These are phyloP conservation scores for Gleditsia sinensis DNA, from an alignment of 306 rosid species.

Conservation along the genomic window DNA sequence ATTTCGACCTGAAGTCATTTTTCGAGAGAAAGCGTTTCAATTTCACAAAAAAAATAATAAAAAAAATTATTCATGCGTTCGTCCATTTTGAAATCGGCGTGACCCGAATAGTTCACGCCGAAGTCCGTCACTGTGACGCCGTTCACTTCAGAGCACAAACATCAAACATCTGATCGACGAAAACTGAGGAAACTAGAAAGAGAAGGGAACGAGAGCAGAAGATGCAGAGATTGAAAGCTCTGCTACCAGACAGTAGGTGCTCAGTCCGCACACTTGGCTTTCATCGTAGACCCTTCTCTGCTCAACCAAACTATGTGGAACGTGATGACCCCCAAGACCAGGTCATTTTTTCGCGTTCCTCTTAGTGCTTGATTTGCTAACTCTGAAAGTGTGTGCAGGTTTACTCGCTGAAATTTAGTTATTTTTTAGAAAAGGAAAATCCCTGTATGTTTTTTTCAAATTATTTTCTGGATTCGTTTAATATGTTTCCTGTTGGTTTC, in stretches of 20 bases:
- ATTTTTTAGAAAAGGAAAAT: neutral
- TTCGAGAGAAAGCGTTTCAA: neutral
- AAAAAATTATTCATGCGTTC: neutral
- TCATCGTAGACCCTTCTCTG: slow-evolving; percentile 55
- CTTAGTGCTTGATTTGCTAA: neutral
- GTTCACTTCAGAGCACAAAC: slow-evolving; percentile 16
- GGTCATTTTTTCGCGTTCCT: neutral
- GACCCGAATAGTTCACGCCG: neutral
- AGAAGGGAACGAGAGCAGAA: slow-evolving; percentile 5
- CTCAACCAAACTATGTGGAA: slow-evolving; percentile 56
- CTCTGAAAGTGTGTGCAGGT: neutral
- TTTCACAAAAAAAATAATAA: no score
- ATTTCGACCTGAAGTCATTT: neutral
- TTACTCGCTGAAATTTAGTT: neutral
- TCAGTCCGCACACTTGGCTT: slow-evolving; percentile 24
- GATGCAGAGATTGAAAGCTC: slow-evolving; percentile 71
- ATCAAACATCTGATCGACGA: slow-evolving; percentile 42
- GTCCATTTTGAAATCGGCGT: slow-evolving; percentile 1
- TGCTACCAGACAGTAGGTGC: slow-evolving; percentile 34
- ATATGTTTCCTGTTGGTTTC: neutral
- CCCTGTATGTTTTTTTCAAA: neutral
- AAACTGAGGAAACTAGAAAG: neutral
- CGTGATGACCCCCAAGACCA: slow-evolving; percentile 4
- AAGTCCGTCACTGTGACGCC: neutral
- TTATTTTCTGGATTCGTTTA: neutral